Evolutionary conservation across 1,139 yeast species (phyloP), one percentile per base, ranked within the genome.

Genomic region (Candida albicans): DNA sequence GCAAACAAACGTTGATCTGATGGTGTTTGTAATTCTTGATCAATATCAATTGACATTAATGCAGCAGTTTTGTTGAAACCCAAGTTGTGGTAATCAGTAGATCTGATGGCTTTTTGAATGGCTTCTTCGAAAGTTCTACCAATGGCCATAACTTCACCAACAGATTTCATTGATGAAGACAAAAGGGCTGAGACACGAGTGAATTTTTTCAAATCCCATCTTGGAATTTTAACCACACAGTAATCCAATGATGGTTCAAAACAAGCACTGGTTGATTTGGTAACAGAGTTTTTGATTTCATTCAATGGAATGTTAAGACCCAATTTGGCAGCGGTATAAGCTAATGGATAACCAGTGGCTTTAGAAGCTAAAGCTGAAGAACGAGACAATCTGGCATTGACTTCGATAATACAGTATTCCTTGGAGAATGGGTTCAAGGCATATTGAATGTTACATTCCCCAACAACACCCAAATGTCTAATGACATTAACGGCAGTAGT

Each of bases 1-100:
- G 99, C 99, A 59, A 93, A 80, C 89, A 96, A 89, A 74, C 99
- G 84, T 72, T 96, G 87, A 67, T 93, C 99, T 48, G 98, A 88
- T 49, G 99, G 99, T 62, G 87, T 85, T 42, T 87, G 79, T 58
- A 93, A 79, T 31, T 79, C 89, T 43, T 79, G 81, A 63, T 90
- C 96, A 58, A 90, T 77, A 60, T 87, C 78, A 33, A 47, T 49
- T 8, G 43, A 40, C 43, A 36, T 35, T 30, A 48, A 49, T 4
- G 50, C 52, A 18, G 43, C 43, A 79, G 57, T 80, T 86, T 47
- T 44, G 33, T 56, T 96, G 96, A 82, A 93, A 87, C 44, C 99
- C 98, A 59, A 88, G 65, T 56, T 81, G 79, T 24, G 95, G 82
- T 43, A 97, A 96, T 93, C 99, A 52, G 91, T 90, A 71, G 91